Percentiles rank a stretch among this genome's conserved stretches.
Conservation (phyloP, 345 rosid genomes). For the Pugionium cornutum region DNA sequence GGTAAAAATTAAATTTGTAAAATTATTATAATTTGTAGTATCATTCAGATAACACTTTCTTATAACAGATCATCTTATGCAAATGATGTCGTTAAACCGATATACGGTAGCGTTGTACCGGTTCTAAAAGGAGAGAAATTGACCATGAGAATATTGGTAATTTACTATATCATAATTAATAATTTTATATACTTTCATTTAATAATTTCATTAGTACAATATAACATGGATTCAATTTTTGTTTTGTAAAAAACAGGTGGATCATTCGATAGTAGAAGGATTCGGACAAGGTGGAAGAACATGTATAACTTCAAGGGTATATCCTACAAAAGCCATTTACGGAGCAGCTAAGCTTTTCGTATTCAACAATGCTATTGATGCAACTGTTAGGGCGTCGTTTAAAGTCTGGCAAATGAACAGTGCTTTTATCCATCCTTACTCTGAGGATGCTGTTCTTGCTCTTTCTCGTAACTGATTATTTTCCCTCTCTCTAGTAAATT, state of each 20-base stretch:
- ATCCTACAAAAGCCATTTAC: slow-evolving; percentile 85
- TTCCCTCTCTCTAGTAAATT: neutral
- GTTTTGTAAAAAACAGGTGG: slow-evolving; percentile 49
- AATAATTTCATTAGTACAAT: neutral
- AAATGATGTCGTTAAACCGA: slow-evolving; percentile 53
- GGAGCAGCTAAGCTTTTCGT: slow-evolving; percentile 72
- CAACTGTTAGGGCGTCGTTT: slow-evolving; percentile 68
- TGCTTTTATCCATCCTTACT: slow-evolving; percentile 69
- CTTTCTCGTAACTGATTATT: slow-evolving; percentile 27
- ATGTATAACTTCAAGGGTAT: slow-evolving; percentile 76
- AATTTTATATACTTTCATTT: neutral
- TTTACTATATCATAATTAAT: neutral
- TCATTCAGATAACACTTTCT: neutral
- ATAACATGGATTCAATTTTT: neutral
- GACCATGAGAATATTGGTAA: slow-evolving; percentile 72
- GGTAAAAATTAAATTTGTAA: slow-evolving; percentile 42
- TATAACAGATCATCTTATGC: slow-evolving; percentile 71
- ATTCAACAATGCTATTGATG: slow-evolving; percentile 82
- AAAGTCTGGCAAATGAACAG: slow-evolving; percentile 78
- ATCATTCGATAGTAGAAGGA: slow-evolving; percentile 92
- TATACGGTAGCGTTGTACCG: slow-evolving; percentile 68
- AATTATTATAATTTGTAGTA: neutral
- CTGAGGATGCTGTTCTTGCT: slow-evolving; percentile 31
- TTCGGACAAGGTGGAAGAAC: slow-evolving; percentile 85
- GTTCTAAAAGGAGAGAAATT: slow-evolving; percentile 69